Base-by-base conservation (phyloP, 2,329 filamentous ascomycete genomes). In the Cytospora paraplurivora region DNA sequence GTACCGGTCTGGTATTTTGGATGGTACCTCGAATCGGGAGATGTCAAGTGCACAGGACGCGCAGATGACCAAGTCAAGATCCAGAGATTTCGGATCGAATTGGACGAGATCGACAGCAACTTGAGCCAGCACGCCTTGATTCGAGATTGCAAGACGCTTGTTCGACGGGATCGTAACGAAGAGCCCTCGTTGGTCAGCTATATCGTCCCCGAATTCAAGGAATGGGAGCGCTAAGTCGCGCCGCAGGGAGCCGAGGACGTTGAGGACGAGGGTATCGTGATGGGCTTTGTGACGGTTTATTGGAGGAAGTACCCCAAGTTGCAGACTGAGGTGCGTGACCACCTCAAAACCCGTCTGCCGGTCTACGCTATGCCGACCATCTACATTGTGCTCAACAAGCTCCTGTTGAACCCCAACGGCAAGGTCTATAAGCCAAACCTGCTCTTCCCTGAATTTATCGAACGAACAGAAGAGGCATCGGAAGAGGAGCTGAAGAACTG, bases 21-120 rank as follows among this genome's bases (percentile, higher is more conserved):
- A 4, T 81, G 87, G 63, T 93, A 91, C 72, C 85, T 86, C 44
- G 82, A 86, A 52, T 76, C 77, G 8, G 92, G 91, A 41, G 88
- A 89, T 68, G 89, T 92, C 12, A 89, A 90, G 71, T 91, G 88
- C 72, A 88, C 90, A 11, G 94, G 94, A 27, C 84, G 95, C 64
- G 88, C 87, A 32, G 94, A 98, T 72, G 85, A 89, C 69, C 94
- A 98, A 74, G 91, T 97, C 79, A 99, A 98, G 81, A 94, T 98
- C 68, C 89, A 95, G 65, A 94, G 94, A 1, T 98, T 97, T 82
- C 85, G 94, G 66, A 96, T 99, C 69, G 95, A 99, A 77, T 87
- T 98, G 53, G 90, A 89, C 67, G 95, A 98, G 69, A 97, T 98
- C 69, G 93, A 98, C 75, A 90, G 83, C 50, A 89, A 96, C 74